Evolutionary conservation across 2,329 filamentous ascomycete species (phyloP), one percentile per base, ranked within the genome.

Genomic region (Berkeleyomyces rouxiae): DNA sequence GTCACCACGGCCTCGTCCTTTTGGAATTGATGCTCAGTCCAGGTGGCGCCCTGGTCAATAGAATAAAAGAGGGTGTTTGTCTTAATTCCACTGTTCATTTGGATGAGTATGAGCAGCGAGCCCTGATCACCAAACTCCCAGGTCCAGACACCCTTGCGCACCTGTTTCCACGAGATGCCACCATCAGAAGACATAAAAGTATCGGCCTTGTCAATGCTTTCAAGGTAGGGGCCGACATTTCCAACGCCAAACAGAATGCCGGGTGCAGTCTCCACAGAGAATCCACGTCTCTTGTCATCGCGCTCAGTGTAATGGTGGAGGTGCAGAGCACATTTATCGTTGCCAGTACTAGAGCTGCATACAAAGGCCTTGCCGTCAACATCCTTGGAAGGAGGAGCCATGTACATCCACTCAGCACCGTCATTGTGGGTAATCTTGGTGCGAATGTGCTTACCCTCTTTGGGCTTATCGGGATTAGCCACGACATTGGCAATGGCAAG

Each of bases 61-160:
- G 88, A 86, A 74, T 93, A 96, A 64, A 82, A 83, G 47, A 95
- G 74, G 1, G 76, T 75, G 61, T 88, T 82, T 2, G 86, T 88
- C 70, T 81, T 83, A 61, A 91, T 75, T 3, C 87, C 90, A 60
- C 82, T 78, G 61, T 79, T 80, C 11, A 80, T 78, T 63, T 90
- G 83, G 31, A 92, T 90, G 58, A 99, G 85, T 49, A 95, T 89
- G 66, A 97, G 83, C 68, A 97, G 86, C 4, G 90, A 93, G 37
- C 93, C 93, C 72, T 96, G 90, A 69, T 99, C 95, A 64, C 93
- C 95, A 71, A 90, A 96, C 70, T 95, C 89, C 90, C 90, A 99
- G 69, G 87, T 86, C 78, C 90, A 96, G 43, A 80, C 82, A 4
- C 93, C 95, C 73, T 95, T 91, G 74, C 88, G 92, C 65, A 92